A percentile compares a stretch with the other conserved stretches of the same genome.
Conservation (phyloP, 2,329 filamentous ascomycete genomes). For the Aureobasidium mangrovei region DNA sequence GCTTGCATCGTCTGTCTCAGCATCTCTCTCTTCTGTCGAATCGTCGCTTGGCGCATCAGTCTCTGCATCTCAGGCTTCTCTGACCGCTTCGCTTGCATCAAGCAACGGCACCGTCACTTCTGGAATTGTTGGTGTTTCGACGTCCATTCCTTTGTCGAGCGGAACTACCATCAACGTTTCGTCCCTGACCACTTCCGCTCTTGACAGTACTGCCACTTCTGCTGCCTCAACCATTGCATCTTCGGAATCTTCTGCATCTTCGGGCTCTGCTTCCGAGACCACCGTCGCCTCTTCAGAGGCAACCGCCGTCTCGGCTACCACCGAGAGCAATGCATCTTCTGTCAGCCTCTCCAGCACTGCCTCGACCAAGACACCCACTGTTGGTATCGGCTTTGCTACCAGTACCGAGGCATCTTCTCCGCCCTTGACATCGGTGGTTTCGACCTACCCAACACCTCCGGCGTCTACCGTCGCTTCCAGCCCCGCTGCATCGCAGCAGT, state of each 20-base stretch:
- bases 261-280: not conserved
- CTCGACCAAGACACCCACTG: not conserved
- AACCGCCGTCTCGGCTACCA: not conserved
- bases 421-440: not conserved
- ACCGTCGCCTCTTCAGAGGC: slow-evolving; percentile 1
- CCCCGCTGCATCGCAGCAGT: slow-evolving; percentile 20
- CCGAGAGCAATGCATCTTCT: slow-evolving; percentile 3
- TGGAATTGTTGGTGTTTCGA: not conserved
- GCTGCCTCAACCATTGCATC: not conserved
- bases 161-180: not conserved
- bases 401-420: slow-evolving; percentile 4
- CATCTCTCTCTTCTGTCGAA: slow-evolving; percentile 4
- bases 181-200: not conserved
- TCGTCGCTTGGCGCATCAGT: slow-evolving; percentile 6
- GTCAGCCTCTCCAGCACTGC: not conserved
- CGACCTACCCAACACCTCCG: slow-evolving; percentile 8
- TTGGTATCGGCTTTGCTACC: not conserved
- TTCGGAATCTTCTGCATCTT: not conserved
- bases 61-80: slow-evolving; percentile 5
- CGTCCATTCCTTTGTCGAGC: slow-evolving; percentile 5
- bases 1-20: slow-evolving; percentile 8
- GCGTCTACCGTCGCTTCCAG: slow-evolving; percentile 9
- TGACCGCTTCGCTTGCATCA: slow-evolving; percentile 1
- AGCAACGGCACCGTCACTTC: slow-evolving; percentile 11
- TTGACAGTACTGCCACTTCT: not conserved